These are phyloP conservation scores for Morella rubra DNA, from an alignment of 306 rosid genomes.

Conservation along the genomic window DNA sequence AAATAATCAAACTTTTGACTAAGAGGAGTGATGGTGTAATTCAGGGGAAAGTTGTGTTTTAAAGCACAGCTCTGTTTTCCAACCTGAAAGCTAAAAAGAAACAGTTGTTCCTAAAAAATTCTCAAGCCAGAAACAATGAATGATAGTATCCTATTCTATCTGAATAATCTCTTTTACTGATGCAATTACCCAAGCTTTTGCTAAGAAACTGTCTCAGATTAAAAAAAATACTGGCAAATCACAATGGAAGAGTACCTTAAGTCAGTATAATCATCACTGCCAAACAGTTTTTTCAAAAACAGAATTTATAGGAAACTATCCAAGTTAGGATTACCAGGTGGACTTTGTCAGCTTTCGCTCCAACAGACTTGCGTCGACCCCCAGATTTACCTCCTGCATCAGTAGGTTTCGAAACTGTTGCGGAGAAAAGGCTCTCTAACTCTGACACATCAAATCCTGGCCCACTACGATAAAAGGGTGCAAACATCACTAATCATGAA, in stretches of 20 bases:
- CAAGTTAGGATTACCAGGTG: slow-evolving; percentile 62
- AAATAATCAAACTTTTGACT: not conserved
- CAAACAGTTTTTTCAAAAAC: slow-evolving; percentile 14
- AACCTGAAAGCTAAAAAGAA: not conserved
- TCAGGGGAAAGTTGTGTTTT: not conserved
- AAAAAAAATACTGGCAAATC: not conserved
- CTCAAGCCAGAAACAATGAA: not conserved
- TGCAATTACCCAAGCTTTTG: not conserved
- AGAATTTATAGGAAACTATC: slow-evolving; percentile 7
- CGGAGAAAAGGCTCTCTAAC: slow-evolving; percentile 87
- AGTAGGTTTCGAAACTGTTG: slow-evolving; percentile 81
- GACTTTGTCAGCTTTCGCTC: slow-evolving; percentile 85
- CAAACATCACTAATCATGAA: slow-evolving; percentile 30
- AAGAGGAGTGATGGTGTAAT: not conserved
- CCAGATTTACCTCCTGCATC: slow-evolving; percentile 70
- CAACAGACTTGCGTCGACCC: slow-evolving; percentile 71
- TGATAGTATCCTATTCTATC: not conserved
- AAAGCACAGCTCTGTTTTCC: not conserved
- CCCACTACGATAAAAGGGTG: slow-evolving; percentile 54
- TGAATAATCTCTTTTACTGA: not conserved
- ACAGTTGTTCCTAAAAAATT: not conserved
- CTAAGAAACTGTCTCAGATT: not conserved
- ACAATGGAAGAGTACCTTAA: not conserved
- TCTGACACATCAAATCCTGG: slow-evolving; percentile 94
- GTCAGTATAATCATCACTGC: slow-evolving; percentile 9